Base-by-base conservation (phyloP, 352 stramenopile species). In the Pythium dissimile region DNA sequence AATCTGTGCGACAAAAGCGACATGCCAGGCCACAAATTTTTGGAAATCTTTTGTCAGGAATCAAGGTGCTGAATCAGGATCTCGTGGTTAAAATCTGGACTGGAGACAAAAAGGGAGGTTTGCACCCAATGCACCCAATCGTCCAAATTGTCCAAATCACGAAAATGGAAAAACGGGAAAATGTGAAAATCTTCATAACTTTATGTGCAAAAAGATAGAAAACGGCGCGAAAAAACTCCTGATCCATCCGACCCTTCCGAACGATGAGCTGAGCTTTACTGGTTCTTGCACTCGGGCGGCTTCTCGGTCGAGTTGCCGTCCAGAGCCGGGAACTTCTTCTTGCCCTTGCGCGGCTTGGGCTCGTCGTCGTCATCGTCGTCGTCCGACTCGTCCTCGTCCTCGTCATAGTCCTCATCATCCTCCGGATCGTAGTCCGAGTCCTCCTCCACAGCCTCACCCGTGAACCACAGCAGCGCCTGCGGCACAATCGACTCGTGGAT, bases 401-500 rank as follows among this genome's bases (percentile, higher is more conserved):
- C 76, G 30, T 84, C 73, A 26, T 84, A 77, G 48, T 88, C 73
- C 26, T 86, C 78, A 20, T 86, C 77, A 35, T 93, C 84, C 64
- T 93, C 84, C 48, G 72, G 74, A 39, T 90, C 77, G 66, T 92
- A 92, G 16, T 94, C 80, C 59, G 82, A 92, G 66, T 94, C 78
- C 23, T 84, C 81, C 27, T 92, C 76, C 9, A 88, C 71, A 7
- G 80, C 82, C 51, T 94, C 84, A 41, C 84, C 84, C 21, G 84
- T 94, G 70, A 92, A 94, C 84, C 84, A 94, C 51, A 94, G 71
- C 59, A 94, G 64, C 12, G 84, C 84, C 69, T 94, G 84, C 20
- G 84, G 84, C 51, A 94, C 88, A 64, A 94, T 94, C 41, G 80
- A 88, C 73, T 94, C 84, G 71, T 94, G 82, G 67, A 94, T 89